Base-by-base conservation (phyloP, 1,139 yeast genomes). In the Kodamaea arcana region DNA sequence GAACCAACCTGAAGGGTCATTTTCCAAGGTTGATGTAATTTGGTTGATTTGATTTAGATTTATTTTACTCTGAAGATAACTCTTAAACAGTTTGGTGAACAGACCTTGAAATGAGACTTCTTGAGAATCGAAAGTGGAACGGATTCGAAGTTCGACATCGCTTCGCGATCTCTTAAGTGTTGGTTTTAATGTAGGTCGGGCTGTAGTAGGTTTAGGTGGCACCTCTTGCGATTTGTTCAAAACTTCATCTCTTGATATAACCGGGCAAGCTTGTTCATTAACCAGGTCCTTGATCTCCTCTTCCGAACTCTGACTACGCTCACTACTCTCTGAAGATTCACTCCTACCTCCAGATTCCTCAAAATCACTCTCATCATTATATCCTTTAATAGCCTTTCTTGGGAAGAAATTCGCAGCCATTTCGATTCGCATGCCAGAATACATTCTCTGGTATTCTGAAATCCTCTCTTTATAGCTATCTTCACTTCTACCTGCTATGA, bases 401-500 rank as follows among this genome's bases (percentile, higher is more conserved):
- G 4, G 3, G 14, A 2, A 11, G 22, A 20, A 10, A 15, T 14
- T 15, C 6, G 18, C 22, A 12, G 27, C 13, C 2, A 22, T 25
- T 2, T 23, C 14, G 9, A 15, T 22, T 7, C 24, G 15, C 15
- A 14, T 27, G 9, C 32, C 37, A 7, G 37, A 27, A 35, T 51
- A 52, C 11, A 43, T 38, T 31, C 39, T 31, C 31, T 52, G 57
- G 29, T 47, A 49, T n/a, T 45, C 41, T 18, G 47, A 39, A n/a
- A 61, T 55, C 18, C 53, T 43, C 15, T 46, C 37, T 22, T 43
- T 49, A 37, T 43, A 60, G 14, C 41, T 42, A 3, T 37, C 38
- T 31, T 57, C 61, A 6, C 48, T 41, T 36, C 68, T 42, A 9
- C 62, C 65, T 8, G 50, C 47, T 8, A 58, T 52, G 6, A 60